Conservation (phyloP, 768 basidiomycete species). For the Tylopilus rubrobrunneus region DNA sequence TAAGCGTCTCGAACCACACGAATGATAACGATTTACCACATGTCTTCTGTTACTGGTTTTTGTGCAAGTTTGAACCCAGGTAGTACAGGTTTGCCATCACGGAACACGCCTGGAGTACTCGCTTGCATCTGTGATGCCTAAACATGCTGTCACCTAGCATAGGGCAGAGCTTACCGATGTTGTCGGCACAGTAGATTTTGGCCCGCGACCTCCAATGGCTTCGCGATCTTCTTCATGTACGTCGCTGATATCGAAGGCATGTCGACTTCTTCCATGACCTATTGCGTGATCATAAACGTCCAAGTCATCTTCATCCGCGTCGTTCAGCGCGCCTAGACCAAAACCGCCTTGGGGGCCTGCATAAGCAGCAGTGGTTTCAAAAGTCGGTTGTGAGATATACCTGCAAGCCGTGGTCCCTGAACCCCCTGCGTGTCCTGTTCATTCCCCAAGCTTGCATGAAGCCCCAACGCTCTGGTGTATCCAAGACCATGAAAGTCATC, state of each 20-base stretch:
- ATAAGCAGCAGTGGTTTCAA: not conserved
- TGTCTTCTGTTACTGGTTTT: slow-evolving; percentile 64
- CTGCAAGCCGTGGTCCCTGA: slow-evolving; percentile 53
- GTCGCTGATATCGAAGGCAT: slow-evolving; percentile 64
- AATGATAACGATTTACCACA: slow-evolving; percentile 49
- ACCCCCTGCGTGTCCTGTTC: slow-evolving; percentile 16
- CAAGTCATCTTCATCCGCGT: slow-evolving; percentile 90
- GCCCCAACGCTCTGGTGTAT: slow-evolving; percentile 59
- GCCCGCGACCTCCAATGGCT: slow-evolving; percentile 35
- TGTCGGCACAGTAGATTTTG: slow-evolving; percentile 9
- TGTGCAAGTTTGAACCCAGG: slow-evolving; percentile 72
- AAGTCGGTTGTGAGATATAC: slow-evolving; percentile 33
- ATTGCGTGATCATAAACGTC: slow-evolving; percentile 68
- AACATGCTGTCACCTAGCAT: not conserved
- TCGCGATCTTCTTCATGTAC: slow-evolving; percentile 61
- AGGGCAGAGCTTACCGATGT: slow-evolving; percentile 10
- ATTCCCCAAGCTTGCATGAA: slow-evolving; percentile 56
- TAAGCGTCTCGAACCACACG: slow-evolving; percentile 10
- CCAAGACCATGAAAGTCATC: slow-evolving; percentile 82
- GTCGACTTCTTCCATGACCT: slow-evolving; percentile 39
- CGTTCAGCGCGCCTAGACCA: slow-evolving; percentile 85
- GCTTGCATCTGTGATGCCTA: slow-evolving; percentile 20
- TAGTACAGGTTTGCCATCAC: slow-evolving; percentile 71
- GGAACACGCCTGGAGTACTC: slow-evolving; percentile 41
- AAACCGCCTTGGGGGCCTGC: slow-evolving; percentile 56